These are phyloP conservation scores for Trichoderma afroharzianum DNA, from an alignment of 2,329 filamentous ascomycete species.

Conservation along the genomic window DNA sequence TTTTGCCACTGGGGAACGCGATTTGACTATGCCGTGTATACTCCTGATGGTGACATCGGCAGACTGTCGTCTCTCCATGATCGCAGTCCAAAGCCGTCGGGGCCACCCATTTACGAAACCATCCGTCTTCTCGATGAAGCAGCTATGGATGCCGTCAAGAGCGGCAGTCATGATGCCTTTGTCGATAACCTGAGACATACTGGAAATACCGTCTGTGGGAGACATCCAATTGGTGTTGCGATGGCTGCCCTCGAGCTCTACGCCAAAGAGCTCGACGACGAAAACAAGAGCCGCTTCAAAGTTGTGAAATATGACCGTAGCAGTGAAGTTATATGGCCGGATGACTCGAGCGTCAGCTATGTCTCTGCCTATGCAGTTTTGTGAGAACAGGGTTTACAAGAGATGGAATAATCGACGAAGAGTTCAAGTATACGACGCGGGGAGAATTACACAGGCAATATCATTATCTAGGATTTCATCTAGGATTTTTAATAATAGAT, in stretches of 20 bases:
- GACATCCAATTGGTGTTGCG: slow-evolving; percentile 89
- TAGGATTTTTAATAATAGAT: background rate
- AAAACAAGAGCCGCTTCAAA: slow-evolving; percentile 58
- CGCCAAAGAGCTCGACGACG: slow-evolving; percentile 36
- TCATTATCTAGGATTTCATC: background rate
- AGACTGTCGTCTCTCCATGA: slow-evolving; percentile 38
- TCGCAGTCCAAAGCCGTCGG: slow-evolving; percentile 32
- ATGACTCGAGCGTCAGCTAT: slow-evolving; percentile 90
- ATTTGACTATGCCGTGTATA: slow-evolving; percentile 79
- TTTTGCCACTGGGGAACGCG: slow-evolving; percentile 93
- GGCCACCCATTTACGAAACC: slow-evolving; percentile 70
- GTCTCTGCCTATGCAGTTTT: slow-evolving; percentile 84
- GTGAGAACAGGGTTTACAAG: slow-evolving; percentile 30
- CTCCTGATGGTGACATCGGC: slow-evolving; percentile 37
- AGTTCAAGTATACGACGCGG: background rate
- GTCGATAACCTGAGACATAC: slow-evolving; percentile 66
- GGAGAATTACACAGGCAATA: background rate
- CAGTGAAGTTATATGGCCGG: slow-evolving; percentile 61
- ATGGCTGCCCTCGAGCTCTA: slow-evolving; percentile 82
- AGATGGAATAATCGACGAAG: background rate
- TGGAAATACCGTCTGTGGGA: slow-evolving; percentile 87
- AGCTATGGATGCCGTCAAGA: slow-evolving; percentile 81
- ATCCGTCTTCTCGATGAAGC: slow-evolving; percentile 76
- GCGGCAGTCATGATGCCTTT: slow-evolving; percentile 68
- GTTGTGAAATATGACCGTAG: slow-evolving; percentile 89